Evolutionary conservation across 2,329 filamentous ascomycete genomes (phyloP), one percentile per base, ranked within the genome.

Genomic region (Monosporascus cannonballus): DNA sequence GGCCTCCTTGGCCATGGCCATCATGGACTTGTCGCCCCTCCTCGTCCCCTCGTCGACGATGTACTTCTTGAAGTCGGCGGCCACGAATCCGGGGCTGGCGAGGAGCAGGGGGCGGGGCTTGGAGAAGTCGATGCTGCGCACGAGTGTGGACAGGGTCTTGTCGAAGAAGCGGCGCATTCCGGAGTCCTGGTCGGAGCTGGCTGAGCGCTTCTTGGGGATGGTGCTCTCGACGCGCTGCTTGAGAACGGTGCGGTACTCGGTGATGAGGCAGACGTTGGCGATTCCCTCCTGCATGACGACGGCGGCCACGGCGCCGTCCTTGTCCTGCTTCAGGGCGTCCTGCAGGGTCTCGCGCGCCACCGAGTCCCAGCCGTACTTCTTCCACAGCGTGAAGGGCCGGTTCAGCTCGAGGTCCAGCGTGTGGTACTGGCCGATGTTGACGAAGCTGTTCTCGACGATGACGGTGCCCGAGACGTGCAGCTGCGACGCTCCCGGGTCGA

Each of bases 201-300:
- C 78, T 56, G 82, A 76, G 46, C 86, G 76, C 72, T 92, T 89
- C 69, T 84, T 80, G 37, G 86, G 82, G 50, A 90, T 78, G 25
- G 78, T 71, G 58, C 80, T 78, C 69, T 91, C 86, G 34, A 94
- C 75, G 27, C 78, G 73, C 64, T 88, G 84, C 60, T 89, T 86
- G 52, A 91, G 71, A 27, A 93, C 79, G 3, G 89, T 93, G 61
- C 90, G 87, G 68, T 87, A 85, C 64, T 90, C 85, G 3, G 87
- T 92, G 51, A 94, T 87, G 22, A 92, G 77, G 69, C 89, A 93
- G 58, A 94, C 88, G 68, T 92, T 90, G 53, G 90, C 88, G 17
- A 89, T 70, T 17, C 89, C 88, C 64, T 97, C 93, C 63, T 96
- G 89, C 87, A 99, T 93, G 24, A 97, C 89, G 1, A 97, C 86